Conservation (phyloP, 2,329 filamentous ascomycete species). For the Penicillium janthinellum region DNA sequence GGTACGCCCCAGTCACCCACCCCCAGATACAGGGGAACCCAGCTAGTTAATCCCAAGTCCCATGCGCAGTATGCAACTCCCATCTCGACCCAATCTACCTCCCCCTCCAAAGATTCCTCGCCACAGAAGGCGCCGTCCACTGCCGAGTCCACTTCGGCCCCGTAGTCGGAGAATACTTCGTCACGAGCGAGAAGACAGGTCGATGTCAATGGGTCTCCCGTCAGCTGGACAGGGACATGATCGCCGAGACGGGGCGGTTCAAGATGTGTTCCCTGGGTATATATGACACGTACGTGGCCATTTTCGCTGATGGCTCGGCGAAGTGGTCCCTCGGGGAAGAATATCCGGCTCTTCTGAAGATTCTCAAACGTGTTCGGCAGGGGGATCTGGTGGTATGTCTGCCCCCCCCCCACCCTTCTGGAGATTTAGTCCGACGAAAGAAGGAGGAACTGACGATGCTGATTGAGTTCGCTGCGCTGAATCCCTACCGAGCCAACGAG, state of each 20-base stretch:
- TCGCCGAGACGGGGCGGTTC: neutral
- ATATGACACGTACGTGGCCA: slow-evolving; percentile 1
- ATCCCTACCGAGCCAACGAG: slow-evolving; percentile 7
- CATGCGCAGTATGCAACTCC: neutral
- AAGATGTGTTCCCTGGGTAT: slow-evolving; percentile 4
- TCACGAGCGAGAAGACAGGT: neutral
- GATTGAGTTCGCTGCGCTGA: slow-evolving; percentile 3
- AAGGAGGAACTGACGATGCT: neutral
- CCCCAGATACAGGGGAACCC: neutral
- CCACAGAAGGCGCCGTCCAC: neutral
- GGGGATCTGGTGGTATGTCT: slow-evolving; percentile 7
- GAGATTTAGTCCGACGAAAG: too few species aligned
- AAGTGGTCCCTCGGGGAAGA: neutral
- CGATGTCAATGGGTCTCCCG: neutral
- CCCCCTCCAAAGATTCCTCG: neutral
- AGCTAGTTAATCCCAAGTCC: neutral
- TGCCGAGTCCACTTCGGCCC: slow-evolving; percentile 2
- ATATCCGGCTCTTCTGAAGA: slow-evolving; percentile 2
- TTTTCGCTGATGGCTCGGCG: slow-evolving; percentile 3
- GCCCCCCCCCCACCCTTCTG: neutral
- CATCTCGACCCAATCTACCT: neutral
- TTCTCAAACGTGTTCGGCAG: neutral
- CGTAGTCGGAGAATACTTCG: neutral
- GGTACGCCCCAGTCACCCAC: neutral
- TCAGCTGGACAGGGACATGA: neutral